Evolutionary conservation across 2,329 filamentous ascomycete species (phyloP).

Genomic region (Penicillium sp.): DNA sequence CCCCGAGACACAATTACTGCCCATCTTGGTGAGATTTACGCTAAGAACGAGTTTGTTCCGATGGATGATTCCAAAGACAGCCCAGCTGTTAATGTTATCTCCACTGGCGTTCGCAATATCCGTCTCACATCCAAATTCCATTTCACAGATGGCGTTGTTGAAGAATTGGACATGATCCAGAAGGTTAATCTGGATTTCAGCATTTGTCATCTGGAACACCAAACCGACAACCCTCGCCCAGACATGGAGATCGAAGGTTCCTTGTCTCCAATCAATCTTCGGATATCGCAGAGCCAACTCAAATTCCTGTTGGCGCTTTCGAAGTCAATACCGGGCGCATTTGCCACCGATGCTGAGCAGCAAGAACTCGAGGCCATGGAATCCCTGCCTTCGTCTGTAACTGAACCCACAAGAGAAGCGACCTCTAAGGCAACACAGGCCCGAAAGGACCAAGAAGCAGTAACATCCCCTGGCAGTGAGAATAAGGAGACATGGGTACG

Average conservation of each 20-base stretch:
- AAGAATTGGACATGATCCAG: slow-evolving; percentile 95
- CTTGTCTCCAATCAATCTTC: slow-evolving; percentile 91
- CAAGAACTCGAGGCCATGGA: slow-evolving; percentile 74
- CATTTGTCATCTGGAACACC: slow-evolving; percentile 89
- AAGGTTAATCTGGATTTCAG: slow-evolving; percentile 94
- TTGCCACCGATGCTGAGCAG: slow-evolving; percentile 73
- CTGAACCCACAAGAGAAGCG: slow-evolving; percentile 53
- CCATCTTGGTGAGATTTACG: slow-evolving; percentile 96
- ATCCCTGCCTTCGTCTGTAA: slow-evolving; percentile 66
- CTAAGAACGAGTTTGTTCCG: slow-evolving; percentile 87
- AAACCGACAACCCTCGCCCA: slow-evolving; percentile 73
- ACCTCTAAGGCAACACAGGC: slow-evolving; percentile 58
- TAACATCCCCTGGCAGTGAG: slow-evolving; percentile 65
- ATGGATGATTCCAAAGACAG: slow-evolving; percentile 76
- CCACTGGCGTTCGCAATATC: slow-evolving; percentile 89
- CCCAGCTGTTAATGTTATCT: slow-evolving; percentile 83
- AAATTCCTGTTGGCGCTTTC: slow-evolving; percentile 88
- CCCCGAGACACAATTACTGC: slow-evolving; percentile 85
- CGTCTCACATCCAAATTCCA: slow-evolving; percentile 87
- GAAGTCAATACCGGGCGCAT: slow-evolving; percentile 83
- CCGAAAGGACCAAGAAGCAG: slow-evolving; percentile 52
- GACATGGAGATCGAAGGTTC: slow-evolving; percentile 89
- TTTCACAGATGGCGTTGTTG: slow-evolving; percentile 71
- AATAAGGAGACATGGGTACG: slow-evolving; percentile 78
- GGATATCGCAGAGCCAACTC: slow-evolving; percentile 86